These are phyloP conservation scores for Pleoardoris graminearum DNA, from an alignment of 2,329 filamentous ascomycete genomes.

Conservation along the genomic window DNA sequence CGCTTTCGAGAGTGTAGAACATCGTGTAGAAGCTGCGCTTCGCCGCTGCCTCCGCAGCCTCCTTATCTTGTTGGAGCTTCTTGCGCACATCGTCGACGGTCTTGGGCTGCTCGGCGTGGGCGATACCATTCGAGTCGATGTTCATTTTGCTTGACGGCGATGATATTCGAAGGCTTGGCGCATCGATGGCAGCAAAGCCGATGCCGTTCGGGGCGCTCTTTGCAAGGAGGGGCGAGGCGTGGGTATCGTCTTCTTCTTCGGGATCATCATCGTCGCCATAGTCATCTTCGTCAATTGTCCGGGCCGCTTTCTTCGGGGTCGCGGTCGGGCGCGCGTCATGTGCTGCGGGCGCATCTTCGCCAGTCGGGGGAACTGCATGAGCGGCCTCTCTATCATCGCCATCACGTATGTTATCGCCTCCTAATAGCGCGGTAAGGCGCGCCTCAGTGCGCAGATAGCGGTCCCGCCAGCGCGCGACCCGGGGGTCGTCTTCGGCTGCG, in stretches of 20 bases:
- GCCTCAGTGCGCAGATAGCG: constrained; percentile 77
- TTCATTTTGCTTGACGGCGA: constrained; percentile 65
- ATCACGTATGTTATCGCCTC: constrained; percentile 42
- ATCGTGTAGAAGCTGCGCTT: constrained; percentile 89
- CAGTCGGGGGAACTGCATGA: constrained; percentile 22
- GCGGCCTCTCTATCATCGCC: constrained; percentile 30
- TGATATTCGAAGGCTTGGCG: constrained; percentile 72
- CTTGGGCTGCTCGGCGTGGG: constrained; percentile 63
- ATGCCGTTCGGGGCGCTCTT: constrained; percentile 57
- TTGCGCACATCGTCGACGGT: constrained; percentile 87
- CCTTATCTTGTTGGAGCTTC: constrained; percentile 88
- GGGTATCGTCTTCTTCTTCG: constrained; percentile 50
- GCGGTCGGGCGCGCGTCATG: constrained; percentile 52
- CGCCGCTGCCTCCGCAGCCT: constrained; percentile 84
- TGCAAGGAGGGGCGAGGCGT: constrained; percentile 54
- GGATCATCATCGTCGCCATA: constrained; percentile 78
- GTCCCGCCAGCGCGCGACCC: constrained; percentile 67
- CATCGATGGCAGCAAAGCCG: constrained; percentile 60
- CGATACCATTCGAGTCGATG: constrained; percentile 61
- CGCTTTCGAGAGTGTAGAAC: constrained; percentile 94
- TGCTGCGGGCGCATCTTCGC: constrained; percentile 40
- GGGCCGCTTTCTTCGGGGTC: constrained; percentile 72
- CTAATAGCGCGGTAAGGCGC: constrained; percentile 77
- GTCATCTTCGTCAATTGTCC: constrained; percentile 81
- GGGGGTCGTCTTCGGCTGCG: constrained; percentile 52